A percentile compares a stretch with the other conserved stretches of the same genome.
phyloP scores from a whole-genome alignment of 1,284 basidiomycete genomes.

The Lentinula novae-zelandiae region DNA sequence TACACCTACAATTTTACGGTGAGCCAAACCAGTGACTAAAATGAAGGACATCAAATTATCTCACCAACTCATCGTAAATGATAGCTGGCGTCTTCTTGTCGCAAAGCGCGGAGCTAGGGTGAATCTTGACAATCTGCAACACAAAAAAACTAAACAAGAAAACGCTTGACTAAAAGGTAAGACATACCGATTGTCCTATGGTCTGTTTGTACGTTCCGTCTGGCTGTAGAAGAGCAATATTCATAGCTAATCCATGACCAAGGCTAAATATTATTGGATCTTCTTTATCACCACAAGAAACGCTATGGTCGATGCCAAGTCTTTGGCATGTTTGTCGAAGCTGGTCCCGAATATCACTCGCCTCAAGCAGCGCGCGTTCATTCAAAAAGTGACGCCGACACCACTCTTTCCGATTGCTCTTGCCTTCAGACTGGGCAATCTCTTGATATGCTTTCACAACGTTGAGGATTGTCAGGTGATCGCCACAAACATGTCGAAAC shows the following conservation, averaged over 20 bases:
- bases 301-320: slow-evolving; percentile 57
- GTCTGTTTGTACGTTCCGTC: slow-evolving; percentile 85
- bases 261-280: slow-evolving; percentile 65
- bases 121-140: slow-evolving; percentile 76
- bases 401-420: slow-evolving; percentile 65
- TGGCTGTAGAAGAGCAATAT: slow-evolving; percentile 79
- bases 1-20: slow-evolving; percentile 52
- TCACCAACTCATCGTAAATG: slow-evolving; percentile 86
- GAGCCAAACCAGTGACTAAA: background rate
- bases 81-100: slow-evolving; percentile 82
- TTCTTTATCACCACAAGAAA: slow-evolving; percentile 52
- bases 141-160: background rate
- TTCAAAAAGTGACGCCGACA: slow-evolving; percentile 83
- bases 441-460: slow-evolving; percentile 79
- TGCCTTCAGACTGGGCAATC: slow-evolving; percentile 40
- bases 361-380: slow-evolving; percentile 82
- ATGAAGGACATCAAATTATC: slow-evolving; percentile 24
- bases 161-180: background rate
- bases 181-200: slow-evolving; percentile 70
- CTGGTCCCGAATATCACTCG: slow-evolving; percentile 80
- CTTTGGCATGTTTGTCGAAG: slow-evolving; percentile 65
- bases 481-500: slow-evolving; percentile 83
- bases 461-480: slow-evolving; percentile 89
- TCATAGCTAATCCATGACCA: slow-evolving; percentile 73
- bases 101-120: slow-evolving; percentile 78